A percentile compares a stretch with the other conserved stretches of the same genome.
These are phyloP conservation scores for Agrocybe chaxingu DNA, from an alignment of 768 basidiomycete species.

Conservation along the genomic window DNA sequence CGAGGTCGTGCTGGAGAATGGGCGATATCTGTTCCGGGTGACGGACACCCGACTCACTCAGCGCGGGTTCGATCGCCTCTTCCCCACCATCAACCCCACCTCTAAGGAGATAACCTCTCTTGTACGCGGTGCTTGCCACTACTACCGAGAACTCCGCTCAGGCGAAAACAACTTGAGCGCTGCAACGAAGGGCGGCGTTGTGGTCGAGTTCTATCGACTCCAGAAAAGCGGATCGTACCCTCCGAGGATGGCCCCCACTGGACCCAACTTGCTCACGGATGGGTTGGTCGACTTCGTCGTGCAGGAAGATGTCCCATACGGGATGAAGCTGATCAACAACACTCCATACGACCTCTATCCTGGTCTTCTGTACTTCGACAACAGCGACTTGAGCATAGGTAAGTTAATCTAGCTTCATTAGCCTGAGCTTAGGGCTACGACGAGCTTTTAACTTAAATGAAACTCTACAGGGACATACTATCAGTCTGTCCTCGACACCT, in stretches of 20 bases:
- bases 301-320: slow-evolving; percentile 10
- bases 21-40: slow-evolving; percentile 2
- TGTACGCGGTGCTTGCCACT: slow-evolving; percentile 8
- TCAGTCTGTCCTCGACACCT: neutral
- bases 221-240: neutral
- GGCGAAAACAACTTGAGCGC: slow-evolving; percentile 4
- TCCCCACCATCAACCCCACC: slow-evolving; percentile 1
- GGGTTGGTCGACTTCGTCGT: slow-evolving; percentile 9
- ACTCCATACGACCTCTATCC: slow-evolving; percentile 11
- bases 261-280: slow-evolving; percentile 7
- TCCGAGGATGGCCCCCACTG: slow-evolving; percentile 1
- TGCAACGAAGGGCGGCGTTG: neutral
- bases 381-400: slow-evolving; percentile 16
- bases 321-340: slow-evolving; percentile 12
- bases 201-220: neutral
- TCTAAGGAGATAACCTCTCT: slow-evolving; percentile 5
- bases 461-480: slow-evolving; percentile 9
- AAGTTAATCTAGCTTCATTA: neutral
- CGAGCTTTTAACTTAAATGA: too few species aligned
- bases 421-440: too few species aligned
- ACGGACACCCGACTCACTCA: slow-evolving; percentile 8
- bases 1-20: slow-evolving; percentile 7
- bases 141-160: slow-evolving; percentile 12
- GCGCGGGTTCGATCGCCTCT: slow-evolving; percentile 6
- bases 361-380: slow-evolving; percentile 16